Evolutionary conservation across 306 rosid species (phyloP), one percentile per base, ranked within the genome.

Genomic region (Benincasa hispida): DNA sequence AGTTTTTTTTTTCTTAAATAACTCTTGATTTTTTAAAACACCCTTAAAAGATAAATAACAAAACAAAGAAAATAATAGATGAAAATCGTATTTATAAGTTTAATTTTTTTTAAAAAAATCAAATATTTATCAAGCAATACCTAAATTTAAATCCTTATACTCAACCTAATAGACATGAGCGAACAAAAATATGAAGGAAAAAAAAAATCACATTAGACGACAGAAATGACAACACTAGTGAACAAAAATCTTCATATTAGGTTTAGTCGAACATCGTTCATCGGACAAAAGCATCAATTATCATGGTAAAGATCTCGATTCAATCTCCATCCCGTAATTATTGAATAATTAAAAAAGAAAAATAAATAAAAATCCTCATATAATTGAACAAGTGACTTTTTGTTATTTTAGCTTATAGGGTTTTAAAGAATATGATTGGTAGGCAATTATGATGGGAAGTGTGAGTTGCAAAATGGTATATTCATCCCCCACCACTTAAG

Each of bases 401-500:
- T 54, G 2, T 8, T 54, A 2, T 2, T 1, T 5, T 17, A 50
- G 5, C 17, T 54, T 7, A 7, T 22, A 22, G 32, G 62, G 28
- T 57, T 57, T 22, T 3, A 57, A 10, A 57, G 32, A 57, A 28
- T 13, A 60, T 60, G 35, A 60, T 60, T 28, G 21, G 68, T 25
- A 12, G n/a, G 22, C n/a, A 60, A 60, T 60, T 6, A 60, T 60
- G 68, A 60, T 57, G 62, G 62, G 62, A 24, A 25, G 10, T 12
- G 62, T 57, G 37, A 59, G 37, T 59, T 59, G 66, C 66, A 34
- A 65, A 58, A 37, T 37, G 72, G 72, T 37, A 69, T 47, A 41
- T 70, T 25, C 75, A 70, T 45, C 37, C 57, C 75, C 75, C 75
- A 70, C 75, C 75, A 70, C 57, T 45, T 70, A 70, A 45, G 14